phyloP scores from a whole-genome alignment of 208 protist species.

The Trypanosomatidae sp. region DNA sequence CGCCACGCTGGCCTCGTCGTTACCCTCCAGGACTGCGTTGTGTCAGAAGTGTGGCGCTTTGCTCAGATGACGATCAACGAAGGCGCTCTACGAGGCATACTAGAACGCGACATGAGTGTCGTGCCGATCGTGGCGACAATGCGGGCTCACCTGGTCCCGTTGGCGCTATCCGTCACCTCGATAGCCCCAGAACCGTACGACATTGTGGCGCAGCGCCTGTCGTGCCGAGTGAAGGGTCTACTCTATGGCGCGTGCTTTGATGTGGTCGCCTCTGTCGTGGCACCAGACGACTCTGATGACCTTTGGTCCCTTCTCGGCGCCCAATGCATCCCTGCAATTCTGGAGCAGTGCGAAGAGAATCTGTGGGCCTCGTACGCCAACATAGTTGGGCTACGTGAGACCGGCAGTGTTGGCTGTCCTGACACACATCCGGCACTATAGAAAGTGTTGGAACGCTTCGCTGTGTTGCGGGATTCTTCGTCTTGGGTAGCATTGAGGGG shows the following conservation, averaged over 20 bases:
- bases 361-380: slow-evolving; percentile 75
- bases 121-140: slow-evolving; percentile 55
- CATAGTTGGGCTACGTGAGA: slow-evolving; percentile 41
- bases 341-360: slow-evolving; percentile 77
- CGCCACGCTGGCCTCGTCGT: slow-evolving; percentile 15
- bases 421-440: background rate
- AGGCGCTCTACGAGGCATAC: slow-evolving; percentile 10
- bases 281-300: slow-evolving; percentile 21
- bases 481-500: too few species aligned
- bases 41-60: slow-evolving; percentile 22
- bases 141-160: slow-evolving; percentile 43
- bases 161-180: slow-evolving; percentile 43
- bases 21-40: slow-evolving; percentile 45
- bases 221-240: slow-evolving; percentile 37
- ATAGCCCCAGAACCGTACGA: slow-evolving; percentile 39
- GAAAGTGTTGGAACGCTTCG: background rate
- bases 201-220: slow-evolving; percentile 29
- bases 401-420: too few species aligned
- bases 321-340: slow-evolving; percentile 36
- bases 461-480: too few species aligned
- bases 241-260: slow-evolving; percentile 80
- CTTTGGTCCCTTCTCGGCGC: slow-evolving; percentile 13
- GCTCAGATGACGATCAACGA: slow-evolving; percentile 26
- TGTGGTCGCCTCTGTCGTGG: slow-evolving; percentile 21
- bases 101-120: slow-evolving; percentile 32